These are phyloP conservation scores for Pythium graminicola DNA, from an alignment of 352 stramenopile species.

Conservation along the genomic window DNA sequence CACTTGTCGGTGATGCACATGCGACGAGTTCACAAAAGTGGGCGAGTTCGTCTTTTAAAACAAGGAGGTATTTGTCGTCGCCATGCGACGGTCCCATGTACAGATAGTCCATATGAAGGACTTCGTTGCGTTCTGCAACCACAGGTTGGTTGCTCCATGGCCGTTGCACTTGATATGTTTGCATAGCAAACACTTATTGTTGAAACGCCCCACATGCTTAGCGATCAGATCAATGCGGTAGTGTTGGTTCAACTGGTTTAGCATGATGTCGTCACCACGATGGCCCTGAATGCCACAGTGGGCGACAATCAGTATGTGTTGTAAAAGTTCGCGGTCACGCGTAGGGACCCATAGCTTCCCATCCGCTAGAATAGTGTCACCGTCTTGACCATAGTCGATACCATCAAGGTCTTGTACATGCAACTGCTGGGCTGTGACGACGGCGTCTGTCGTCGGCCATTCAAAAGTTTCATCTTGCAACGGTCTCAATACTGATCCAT, in stretches of 20 bases:
- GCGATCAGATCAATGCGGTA: neutral
- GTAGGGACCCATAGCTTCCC: neutral
- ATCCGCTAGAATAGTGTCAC: neutral
- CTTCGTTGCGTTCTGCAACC: slow-evolving; percentile 2
- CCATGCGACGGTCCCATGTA: slow-evolving; percentile 10
- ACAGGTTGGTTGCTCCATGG: neutral
- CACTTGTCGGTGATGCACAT: slow-evolving; percentile 10
- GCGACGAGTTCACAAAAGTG: slow-evolving; percentile 19
- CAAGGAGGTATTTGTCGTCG: slow-evolving; percentile 16
- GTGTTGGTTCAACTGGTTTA: slow-evolving; percentile 1
- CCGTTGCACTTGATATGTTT: slow-evolving; percentile 19
- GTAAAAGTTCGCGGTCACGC: neutral
- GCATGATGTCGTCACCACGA: slow-evolving; percentile 2
- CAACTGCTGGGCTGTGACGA: neutral
- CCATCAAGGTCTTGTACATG: neutral
- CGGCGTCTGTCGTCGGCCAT: neutral
- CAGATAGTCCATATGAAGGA: slow-evolving; percentile 7
- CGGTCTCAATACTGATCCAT: neutral
- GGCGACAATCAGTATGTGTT: neutral
- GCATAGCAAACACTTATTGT: slow-evolving; percentile 12
- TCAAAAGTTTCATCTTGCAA: neutral
- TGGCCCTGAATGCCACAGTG: neutral
- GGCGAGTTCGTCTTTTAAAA: slow-evolving; percentile 19
- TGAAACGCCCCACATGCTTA: neutral
- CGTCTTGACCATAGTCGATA: neutral